These are phyloP conservation scores for Saccharomyces hybrid DNA, from an alignment of 1,139 yeast species.

Conservation along the genomic window DNA sequence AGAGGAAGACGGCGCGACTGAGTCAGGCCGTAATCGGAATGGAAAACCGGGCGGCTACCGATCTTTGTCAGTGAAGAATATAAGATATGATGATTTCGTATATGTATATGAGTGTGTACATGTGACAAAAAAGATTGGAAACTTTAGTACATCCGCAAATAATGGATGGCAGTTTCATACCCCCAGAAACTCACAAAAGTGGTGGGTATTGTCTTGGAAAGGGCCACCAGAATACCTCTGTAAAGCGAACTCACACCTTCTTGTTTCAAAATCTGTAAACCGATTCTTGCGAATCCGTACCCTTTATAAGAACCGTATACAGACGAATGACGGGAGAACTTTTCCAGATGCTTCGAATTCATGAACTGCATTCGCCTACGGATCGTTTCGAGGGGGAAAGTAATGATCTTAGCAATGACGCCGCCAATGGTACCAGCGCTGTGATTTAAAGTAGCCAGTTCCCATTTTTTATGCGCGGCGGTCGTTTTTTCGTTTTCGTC, in stretches of 20 bases:
- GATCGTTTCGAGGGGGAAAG: constrained; percentile 81
- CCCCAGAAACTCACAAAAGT: constrained; percentile 71
- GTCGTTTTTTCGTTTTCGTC: constrained; percentile 13
- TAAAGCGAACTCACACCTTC: constrained; percentile 68
- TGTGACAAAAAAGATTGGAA: background rate
- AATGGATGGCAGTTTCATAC: constrained; percentile 44
- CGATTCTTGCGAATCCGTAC: constrained; percentile 27
- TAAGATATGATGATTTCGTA: background rate
- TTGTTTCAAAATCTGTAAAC: constrained; percentile 35
- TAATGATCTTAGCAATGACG: constrained; percentile 56
- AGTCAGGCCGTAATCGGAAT: background rate
- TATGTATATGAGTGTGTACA: background rate
- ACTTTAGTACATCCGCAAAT: background rate
- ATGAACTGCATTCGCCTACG: constrained; percentile 73
- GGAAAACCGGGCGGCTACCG: background rate
- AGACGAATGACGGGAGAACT: constrained; percentile 21
- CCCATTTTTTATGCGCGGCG: constrained; percentile 1
- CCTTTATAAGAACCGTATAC: constrained; percentile 18
- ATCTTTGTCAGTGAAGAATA: background rate
- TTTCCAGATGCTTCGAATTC: constrained; percentile 31
- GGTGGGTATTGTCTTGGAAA: constrained; percentile 75
- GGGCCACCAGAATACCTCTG: constrained; percentile 61
- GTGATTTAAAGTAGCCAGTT: constrained; percentile 42
- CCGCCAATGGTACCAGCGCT: constrained; percentile 77
- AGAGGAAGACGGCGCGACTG: background rate